phyloP scores from a whole-genome alignment of 73 alveolate genomes.

The Halteria grandinella region DNA sequence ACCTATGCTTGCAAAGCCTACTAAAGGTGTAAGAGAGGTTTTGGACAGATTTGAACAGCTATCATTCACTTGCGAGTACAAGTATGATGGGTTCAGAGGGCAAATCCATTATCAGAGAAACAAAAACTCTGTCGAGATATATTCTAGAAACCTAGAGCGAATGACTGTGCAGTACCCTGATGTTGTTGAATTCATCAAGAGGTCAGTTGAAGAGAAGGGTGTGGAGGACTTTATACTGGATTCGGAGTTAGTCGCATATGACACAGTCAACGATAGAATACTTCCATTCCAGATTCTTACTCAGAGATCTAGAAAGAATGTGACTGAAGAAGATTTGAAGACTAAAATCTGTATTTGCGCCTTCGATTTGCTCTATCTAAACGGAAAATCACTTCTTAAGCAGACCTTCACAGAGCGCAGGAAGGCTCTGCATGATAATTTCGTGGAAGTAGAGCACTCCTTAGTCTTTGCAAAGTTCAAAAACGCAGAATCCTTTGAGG shows the following conservation, averaged over 20 bases:
- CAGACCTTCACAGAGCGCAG: conserved; percentile 80
- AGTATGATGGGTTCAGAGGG: conserved; percentile 99
- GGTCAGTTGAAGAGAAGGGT: conserved; percentile 64
- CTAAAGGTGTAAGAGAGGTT: conserved; percentile 94
- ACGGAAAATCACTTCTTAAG: conserved; percentile 84
- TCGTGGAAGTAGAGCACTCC: conserved; percentile 66
- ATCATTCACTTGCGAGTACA: conserved; percentile 98
- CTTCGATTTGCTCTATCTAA: conserved; percentile 89
- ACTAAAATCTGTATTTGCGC: conserved; percentile 88
- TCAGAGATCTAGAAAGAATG: conserved; percentile 95
- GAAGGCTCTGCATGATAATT: conserved; percentile 65
- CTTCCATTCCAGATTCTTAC: conserved; percentile 95
- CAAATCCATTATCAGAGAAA: conserved; percentile 89
- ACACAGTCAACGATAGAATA: conserved; percentile 88
- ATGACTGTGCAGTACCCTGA: conserved; percentile 99
- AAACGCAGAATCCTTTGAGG: conserved; percentile 92
- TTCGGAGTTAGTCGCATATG: conserved; percentile 99
- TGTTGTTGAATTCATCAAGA: conserved; percentile 85
- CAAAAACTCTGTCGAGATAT: conserved; percentile 73
- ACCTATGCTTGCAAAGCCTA: conserved; percentile 98
- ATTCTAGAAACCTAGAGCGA: conserved; percentile 97
- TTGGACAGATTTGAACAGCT: conserved; percentile 90
- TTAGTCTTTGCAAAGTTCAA: conserved; percentile 87
- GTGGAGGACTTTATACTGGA: conserved; percentile 95
- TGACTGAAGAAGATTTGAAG: conserved; percentile 85